phyloP scores from a whole-genome alignment of 208 protist species.

The Acanthamoeba lenticulata region DNA sequence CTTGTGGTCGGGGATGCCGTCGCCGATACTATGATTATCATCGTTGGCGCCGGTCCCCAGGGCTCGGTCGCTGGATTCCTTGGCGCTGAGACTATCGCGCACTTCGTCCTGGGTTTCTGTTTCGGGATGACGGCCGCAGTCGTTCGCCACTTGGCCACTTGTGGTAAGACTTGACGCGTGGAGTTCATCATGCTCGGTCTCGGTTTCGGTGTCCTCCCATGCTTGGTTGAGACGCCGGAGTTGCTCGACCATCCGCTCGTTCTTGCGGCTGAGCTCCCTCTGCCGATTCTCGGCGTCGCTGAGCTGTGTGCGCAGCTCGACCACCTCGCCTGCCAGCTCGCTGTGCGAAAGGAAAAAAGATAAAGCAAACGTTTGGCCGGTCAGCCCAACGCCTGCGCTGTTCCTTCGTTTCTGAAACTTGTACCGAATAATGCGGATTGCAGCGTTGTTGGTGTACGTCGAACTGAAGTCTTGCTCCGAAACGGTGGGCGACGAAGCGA shows the following conservation, averaged over 20 bases:
- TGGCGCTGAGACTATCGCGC: not conserved
- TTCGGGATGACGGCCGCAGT: not conserved
- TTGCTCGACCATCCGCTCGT: not conserved
- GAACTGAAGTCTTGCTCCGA: not conserved
- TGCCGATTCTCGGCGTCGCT: not conserved
- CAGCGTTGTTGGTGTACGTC: not conserved
- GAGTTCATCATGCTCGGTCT: not conserved
- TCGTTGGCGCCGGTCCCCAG: not conserved
- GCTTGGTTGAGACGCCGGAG: not conserved
- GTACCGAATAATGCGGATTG: slow-evolving; percentile 33
- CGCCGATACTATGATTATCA: too few relatives aligned
- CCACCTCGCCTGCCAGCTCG: slow-evolving; percentile 4
- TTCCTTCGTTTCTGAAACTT: too few relatives aligned
- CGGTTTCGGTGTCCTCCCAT: slow-evolving; percentile 30
- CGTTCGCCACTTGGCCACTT: not conserved
- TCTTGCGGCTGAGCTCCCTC: not conserved
- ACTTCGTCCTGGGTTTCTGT: slow-evolving; percentile 10
- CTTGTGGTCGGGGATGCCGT: too few relatives aligned
- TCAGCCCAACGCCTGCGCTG: not conserved
- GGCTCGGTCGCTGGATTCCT: not conserved
- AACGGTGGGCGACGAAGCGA: not conserved
- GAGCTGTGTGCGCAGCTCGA: not conserved
- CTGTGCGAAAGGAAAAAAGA: not conserved
- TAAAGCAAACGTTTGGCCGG: not conserved
- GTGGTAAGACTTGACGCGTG: not conserved